These are phyloP conservation scores for Talaromyces sp. DNA, from an alignment of 2,329 filamentous ascomycete genomes.

Conservation along the genomic window DNA sequence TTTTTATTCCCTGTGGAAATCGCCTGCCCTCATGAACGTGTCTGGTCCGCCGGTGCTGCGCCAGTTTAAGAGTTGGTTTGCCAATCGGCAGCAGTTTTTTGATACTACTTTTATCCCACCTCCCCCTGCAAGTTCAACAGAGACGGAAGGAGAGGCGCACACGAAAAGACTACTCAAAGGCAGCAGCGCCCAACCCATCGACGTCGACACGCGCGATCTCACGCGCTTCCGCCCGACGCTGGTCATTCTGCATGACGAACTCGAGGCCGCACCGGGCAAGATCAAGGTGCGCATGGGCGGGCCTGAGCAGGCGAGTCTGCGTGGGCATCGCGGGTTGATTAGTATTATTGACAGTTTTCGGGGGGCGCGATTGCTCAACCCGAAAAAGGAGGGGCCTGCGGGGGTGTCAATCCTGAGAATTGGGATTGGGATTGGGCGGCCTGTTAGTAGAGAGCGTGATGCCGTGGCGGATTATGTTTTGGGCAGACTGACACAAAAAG, in stretches of 20 bases:
- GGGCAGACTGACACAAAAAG: slow-evolving; percentile 54
- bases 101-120: slow-evolving; percentile 1
- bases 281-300: slow-evolving; percentile 61
- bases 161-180: not conserved
- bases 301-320: slow-evolving; percentile 49
- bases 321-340: slow-evolving; percentile 71
- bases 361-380: slow-evolving; percentile 27
- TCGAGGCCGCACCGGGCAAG: slow-evolving; percentile 67
- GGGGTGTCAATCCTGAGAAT: slow-evolving; percentile 55
- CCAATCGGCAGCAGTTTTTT: slow-evolving; percentile 14
- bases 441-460: slow-evolving; percentile 59
- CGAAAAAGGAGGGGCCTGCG: slow-evolving; percentile 8
- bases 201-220: slow-evolving; percentile 10
- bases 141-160: not conserved
- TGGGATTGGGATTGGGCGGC: slow-evolving; percentile 83
- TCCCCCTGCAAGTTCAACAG: not conserved
- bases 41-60: slow-evolving; percentile 66
- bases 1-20: slow-evolving; percentile 55
- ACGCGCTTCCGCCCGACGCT: slow-evolving; percentile 42
- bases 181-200: not conserved
- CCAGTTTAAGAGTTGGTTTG: slow-evolving; percentile 52
- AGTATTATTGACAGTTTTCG: slow-evolving; percentile 57
- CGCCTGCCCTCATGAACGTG: slow-evolving; percentile 76
- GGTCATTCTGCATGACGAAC: slow-evolving; percentile 82
- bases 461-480: slow-evolving; percentile 76